Conservation (phyloP, 140 eudicot genomes). For the Senecio squalidus region DNA sequence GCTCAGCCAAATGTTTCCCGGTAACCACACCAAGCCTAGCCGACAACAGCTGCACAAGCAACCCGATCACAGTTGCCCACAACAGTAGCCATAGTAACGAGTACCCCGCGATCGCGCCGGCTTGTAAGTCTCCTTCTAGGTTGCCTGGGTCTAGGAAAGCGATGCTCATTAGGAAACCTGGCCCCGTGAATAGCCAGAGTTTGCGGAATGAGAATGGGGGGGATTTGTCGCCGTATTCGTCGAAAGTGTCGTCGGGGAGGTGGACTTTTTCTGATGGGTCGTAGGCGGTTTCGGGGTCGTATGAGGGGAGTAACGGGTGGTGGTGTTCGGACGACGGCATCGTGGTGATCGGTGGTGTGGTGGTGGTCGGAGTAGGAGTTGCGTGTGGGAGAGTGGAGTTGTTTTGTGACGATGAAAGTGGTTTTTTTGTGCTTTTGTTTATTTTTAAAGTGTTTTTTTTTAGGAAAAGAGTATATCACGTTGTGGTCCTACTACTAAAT, state of each 20-base stretch:
- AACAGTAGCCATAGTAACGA: slow-evolving; percentile 74
- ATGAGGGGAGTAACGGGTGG: slow-evolving; percentile 27
- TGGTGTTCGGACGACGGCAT: slow-evolving; percentile 38
- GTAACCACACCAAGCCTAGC: slow-evolving; percentile 97
- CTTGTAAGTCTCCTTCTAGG: slow-evolving; percentile 89
- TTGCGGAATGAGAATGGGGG: slow-evolving; percentile 93
- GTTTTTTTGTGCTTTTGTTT: too few species aligned
- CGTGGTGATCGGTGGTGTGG: background rate
- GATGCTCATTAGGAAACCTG: slow-evolving; percentile 91
- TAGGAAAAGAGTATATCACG: too few species aligned
- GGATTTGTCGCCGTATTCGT: slow-evolving; percentile 31
- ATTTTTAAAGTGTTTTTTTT: too few species aligned
- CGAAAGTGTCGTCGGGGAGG: slow-evolving; percentile 23
- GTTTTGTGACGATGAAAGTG: too few species aligned
- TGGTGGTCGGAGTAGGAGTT: slow-evolving; percentile 17
- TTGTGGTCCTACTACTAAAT: too few species aligned
- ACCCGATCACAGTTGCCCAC: slow-evolving; percentile 92
- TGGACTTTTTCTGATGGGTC: slow-evolving; percentile 60
- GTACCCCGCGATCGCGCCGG: slow-evolving; percentile 93
- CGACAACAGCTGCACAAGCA: slow-evolving; percentile 70
- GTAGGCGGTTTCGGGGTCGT: slow-evolving; percentile 54
- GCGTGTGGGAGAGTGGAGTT: background rate
- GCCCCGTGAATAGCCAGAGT: slow-evolving; percentile 92
- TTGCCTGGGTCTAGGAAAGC: slow-evolving; percentile 96
- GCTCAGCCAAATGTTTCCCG: slow-evolving; percentile 90